These are phyloP conservation scores for Thalassiosira exigua DNA, from an alignment of 352 stramenopile species.

Conservation along the genomic window DNA sequence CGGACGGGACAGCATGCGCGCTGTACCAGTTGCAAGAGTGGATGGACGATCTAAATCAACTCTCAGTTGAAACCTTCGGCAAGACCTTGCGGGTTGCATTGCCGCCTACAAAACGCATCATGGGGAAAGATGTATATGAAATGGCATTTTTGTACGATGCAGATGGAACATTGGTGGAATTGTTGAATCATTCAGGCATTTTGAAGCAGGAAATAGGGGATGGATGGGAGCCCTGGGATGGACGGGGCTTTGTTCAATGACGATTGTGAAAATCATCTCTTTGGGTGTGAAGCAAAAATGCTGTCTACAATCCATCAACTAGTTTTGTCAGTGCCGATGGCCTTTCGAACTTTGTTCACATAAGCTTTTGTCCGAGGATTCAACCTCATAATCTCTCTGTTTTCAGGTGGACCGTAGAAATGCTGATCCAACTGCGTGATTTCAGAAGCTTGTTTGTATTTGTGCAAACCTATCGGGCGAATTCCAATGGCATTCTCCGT, in stretches of 20 bases:
- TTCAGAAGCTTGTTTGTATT: slow-evolving; percentile 47
- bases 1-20: slow-evolving; percentile 10
- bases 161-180: slow-evolving; percentile 79
- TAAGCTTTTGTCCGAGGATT: slow-evolving; percentile 38
- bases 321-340: slow-evolving; percentile 48
- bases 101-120: slow-evolving; percentile 68
- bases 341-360: slow-evolving; percentile 46
- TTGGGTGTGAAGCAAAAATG: background rate
- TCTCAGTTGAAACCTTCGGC: slow-evolving; percentile 71
- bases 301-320: too few relatives aligned
- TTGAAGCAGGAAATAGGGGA: slow-evolving; percentile 53
- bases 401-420: slow-evolving; percentile 44
- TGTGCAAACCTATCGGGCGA: slow-evolving; percentile 56
- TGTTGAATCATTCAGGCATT: slow-evolving; percentile 69
- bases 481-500: slow-evolving; percentile 48
- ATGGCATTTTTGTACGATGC: slow-evolving; percentile 84
- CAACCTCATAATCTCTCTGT: slow-evolving; percentile 22
- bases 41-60: slow-evolving; percentile 72
- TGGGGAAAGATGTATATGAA: slow-evolving; percentile 78
- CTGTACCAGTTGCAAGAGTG: slow-evolving; percentile 65
- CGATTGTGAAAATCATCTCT: too few relatives aligned
- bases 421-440: slow-evolving; percentile 44
- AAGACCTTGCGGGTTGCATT: slow-evolving; percentile 76
- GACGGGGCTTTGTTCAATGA: slow-evolving; percentile 44
- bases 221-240: slow-evolving; percentile 62